Evolutionary conservation across 208 protist genomes (phyloP).

Genomic region (Leishmania gerbilli): DNA sequence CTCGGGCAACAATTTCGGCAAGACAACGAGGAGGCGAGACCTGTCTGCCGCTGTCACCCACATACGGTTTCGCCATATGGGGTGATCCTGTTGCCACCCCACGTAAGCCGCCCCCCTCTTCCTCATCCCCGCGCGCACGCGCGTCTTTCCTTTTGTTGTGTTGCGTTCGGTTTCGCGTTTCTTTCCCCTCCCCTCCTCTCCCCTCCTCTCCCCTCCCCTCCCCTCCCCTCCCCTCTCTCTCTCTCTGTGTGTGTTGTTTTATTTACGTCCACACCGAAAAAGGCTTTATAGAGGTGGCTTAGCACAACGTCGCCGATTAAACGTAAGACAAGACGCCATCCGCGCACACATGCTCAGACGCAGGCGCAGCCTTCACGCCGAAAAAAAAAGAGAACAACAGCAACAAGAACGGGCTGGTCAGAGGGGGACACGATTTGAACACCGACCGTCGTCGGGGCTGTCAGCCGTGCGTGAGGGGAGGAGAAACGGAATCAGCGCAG

Average conservation of each 20-base stretch:
- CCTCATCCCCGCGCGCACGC: neutral
- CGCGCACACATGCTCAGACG: neutral
- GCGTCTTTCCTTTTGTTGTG: neutral
- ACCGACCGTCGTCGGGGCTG: neutral
- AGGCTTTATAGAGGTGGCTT: neutral
- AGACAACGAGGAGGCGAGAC: neutral
- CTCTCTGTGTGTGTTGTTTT: neutral
- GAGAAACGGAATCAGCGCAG: neutral
- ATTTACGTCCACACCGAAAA: neutral
- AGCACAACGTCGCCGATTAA: neutral
- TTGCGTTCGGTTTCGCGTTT: neutral
- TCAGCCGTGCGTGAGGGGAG: neutral
- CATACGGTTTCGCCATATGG: neutral
- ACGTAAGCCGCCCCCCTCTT: no score
- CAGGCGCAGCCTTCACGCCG: conserved; percentile 1
- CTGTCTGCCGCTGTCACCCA: neutral
- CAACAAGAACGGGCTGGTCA: neutral
- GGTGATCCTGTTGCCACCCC: neutral
- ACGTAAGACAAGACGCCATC: neutral
- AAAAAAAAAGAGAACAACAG: neutral
- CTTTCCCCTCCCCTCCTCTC: neutral
- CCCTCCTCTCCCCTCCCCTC: neutral
- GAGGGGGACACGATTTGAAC: neutral
- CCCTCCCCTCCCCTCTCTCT: no score
- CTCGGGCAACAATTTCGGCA: neutral